Evolutionary conservation across 257 asterid species (phyloP), one percentile per base, ranked within the genome.

Genomic region (Forsythia viridissima): DNA sequence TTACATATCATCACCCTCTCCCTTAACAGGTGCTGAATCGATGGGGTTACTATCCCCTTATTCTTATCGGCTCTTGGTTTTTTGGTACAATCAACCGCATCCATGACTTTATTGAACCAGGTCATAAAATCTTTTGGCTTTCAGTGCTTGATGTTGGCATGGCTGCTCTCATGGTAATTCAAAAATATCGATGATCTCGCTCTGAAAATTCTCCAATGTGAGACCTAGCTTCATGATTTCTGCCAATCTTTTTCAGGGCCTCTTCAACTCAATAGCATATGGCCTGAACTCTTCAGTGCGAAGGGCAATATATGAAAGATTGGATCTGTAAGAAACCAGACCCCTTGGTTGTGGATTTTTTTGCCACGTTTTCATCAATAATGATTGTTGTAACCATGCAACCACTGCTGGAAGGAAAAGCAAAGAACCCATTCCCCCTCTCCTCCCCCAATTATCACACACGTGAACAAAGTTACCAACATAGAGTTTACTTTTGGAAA

Each of bases 41-140:
- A 77, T 96, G 99, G 98, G 98, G 99, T 72, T 96, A 96, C 88
- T 92, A 96, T 83, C 98, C 99, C 30, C 97, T 96, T 75, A 93
- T 96, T 84, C 92, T 96, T 38, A 96, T 96, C 52, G 99, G 97
- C 13, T 93, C 99, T 9, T 93, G 99, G 97, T 92, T 89, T 87
- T 96, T 96, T 46, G 99, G 97, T 80, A 93, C 99, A 69, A 89
- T 96, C 85, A 96, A 96, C 84, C 98, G 96, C 71, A 92, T 96
- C 81, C 99, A 96, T 71, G 97, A 93, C 80, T 89, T 96, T 79
- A 87, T 92, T 61, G 98, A 91, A 83, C 99, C 98, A 5, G 92
- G 88, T 70, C 97, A 90, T 76, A 91, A 87, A 82, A 91, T 96
- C 77, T 92, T 96, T 84, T 96, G 99, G 99, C 99, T 96, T 66